Evolutionary conservation across 208 protist species (phyloP).

Genomic region (Trypanosoma platydactyli): DNA sequence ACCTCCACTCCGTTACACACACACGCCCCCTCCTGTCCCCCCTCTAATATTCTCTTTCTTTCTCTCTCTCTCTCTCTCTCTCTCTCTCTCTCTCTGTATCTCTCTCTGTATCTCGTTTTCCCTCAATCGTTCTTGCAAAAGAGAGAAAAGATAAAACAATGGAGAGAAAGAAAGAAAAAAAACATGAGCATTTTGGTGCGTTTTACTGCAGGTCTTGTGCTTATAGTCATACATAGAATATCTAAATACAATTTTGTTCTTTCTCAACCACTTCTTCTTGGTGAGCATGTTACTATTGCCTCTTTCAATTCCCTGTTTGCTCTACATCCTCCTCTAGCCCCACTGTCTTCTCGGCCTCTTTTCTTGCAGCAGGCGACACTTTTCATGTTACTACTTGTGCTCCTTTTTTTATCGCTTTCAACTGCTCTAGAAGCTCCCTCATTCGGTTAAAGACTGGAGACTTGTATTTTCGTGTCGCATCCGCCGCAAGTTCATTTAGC

Average conservation of each 20-base stretch:
- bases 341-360: too few species aligned
- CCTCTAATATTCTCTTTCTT: too few species aligned
- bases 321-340: too few species aligned
- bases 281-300: too few species aligned
- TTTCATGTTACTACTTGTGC: background rate
- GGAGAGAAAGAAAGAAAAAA: conserved; percentile 20
- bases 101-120: background rate
- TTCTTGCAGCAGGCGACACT: background rate
- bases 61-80: conserved; percentile 3
- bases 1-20: too few species aligned
- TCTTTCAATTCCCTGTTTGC: too few species aligned
- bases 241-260: too few species aligned
- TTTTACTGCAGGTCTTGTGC: too few species aligned
- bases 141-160: conserved; percentile 9
- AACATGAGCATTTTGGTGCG: background rate
- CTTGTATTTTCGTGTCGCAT: conserved; percentile 85
- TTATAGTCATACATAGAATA: too few species aligned
- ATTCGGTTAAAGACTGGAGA: conserved; percentile 85
- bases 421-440: conserved; percentile 75
- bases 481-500: conserved; percentile 76
- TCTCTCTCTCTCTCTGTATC: conserved; percentile 6
- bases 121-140: conserved; percentile 3
- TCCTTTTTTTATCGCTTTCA: conserved; percentile 81
- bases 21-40: too few species aligned
- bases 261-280: too few species aligned